Percentiles rank a stretch among this genome's conserved stretches.
Evolutionary conservation across 2,329 filamentous ascomycete species (phyloP).

Genomic region (Cryphonectria radicalis): DNA sequence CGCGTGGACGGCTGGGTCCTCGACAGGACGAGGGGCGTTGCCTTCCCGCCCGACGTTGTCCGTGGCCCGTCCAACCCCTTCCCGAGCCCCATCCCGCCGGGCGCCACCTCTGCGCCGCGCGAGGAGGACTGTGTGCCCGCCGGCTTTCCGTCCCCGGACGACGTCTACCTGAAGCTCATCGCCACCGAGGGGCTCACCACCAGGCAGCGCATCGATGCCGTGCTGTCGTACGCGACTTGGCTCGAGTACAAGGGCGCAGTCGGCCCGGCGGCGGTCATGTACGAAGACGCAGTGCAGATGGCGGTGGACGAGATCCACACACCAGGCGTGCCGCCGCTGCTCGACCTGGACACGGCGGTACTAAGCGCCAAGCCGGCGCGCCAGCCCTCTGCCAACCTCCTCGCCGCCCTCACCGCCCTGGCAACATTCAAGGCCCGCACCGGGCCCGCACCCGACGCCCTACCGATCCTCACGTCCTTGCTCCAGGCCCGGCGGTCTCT

Average conservation of each 20-base stretch:
- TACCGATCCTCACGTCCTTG: conserved; percentile 85
- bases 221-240: conserved; percentile 83
- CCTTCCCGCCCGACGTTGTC: conserved; percentile 75
- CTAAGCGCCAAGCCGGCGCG: conserved; percentile 60
- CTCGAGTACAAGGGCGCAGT: conserved; percentile 74
- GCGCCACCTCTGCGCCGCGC: conserved; percentile 63
- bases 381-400: conserved; percentile 70
- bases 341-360: conserved; percentile 67
- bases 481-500: conserved; percentile 75
- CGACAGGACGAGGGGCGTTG: conserved; percentile 67
- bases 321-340: conserved; percentile 42
- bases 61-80: conserved; percentile 83
- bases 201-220: conserved; percentile 80
- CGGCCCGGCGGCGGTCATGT: conserved; percentile 72
- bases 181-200: conserved; percentile 78
- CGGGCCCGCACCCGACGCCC: conserved; percentile 68
- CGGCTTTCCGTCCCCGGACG: conserved; percentile 72
- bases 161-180: conserved; percentile 80
- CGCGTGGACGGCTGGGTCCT: conserved; percentile 79
- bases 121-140: conserved; percentile 73
- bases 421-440: conserved; percentile 77
- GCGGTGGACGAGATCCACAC: conserved; percentile 60
- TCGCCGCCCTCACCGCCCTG: conserved; percentile 75
- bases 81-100: conserved; percentile 72
- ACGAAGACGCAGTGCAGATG: conserved; percentile 76